Base-by-base conservation (phyloP, 139 green algal genomes). In the Volvox reticuliferus region DNA sequence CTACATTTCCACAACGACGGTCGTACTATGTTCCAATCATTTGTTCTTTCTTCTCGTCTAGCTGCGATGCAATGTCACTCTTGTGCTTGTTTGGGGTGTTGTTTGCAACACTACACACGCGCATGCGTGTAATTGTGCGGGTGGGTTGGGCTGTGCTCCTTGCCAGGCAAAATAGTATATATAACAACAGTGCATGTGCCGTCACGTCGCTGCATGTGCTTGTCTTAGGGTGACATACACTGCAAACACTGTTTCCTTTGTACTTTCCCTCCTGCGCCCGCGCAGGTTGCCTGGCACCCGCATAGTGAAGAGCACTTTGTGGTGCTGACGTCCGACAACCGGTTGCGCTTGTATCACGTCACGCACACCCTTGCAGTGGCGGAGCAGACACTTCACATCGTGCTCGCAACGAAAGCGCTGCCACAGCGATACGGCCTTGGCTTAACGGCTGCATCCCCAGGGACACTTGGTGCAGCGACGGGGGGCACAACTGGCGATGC, bases 291-390 rank as follows among this genome's bases (percentile, higher is more conserved):
- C n/a, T 94, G 89, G 92, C 92, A 94, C 79, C 81, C 92, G 5
- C 86, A 94, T 88, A 94, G 92, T 79, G 92, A 94, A 69, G 65
- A 84, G 50, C 92, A 94, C 61, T 26, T 94, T 79, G 37, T 88
- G 75, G 21, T 92, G 35, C 84, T 94, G 12, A 94, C 86, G 32
- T 92, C 85, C 20, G 92, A 94, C 89, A 93, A 88, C 86, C 68
- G 92, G 19, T 73, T 91, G 50, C 78, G 92, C 33, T 71, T 94
- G 22, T 94, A 94, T 65, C 63, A 63, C 71, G 55, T 94, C 26
- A 87, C 67, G 0, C 61, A 86, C 76, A 84, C 86, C 63, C 89
- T 94, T 16, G 89, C 32, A 24, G 65, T 79, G 26, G 82, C 92
- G 36, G 92, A 94, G 89, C 92, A 92, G 73, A 93, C 92, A 5